These are phyloP conservation scores for Nemania diffusa DNA, from an alignment of 2,329 filamentous ascomycete genomes.

Conservation along the genomic window DNA sequence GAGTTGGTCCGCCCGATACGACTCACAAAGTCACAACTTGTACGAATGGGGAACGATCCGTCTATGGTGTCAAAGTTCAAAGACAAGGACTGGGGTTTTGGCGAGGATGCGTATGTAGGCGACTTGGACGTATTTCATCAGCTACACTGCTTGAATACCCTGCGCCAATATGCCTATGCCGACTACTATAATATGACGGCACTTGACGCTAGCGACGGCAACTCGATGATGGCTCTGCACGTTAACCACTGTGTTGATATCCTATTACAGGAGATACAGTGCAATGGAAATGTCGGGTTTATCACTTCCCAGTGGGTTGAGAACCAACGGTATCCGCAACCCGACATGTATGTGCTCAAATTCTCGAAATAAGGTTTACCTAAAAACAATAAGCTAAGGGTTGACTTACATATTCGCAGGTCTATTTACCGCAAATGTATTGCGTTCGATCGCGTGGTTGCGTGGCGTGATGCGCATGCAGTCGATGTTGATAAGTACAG, in stretches of 20 bases:
- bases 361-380: neutral
- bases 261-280: constrained; percentile 50
- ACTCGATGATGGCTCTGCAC: constrained; percentile 43
- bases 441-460: constrained; percentile 46
- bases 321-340: constrained; percentile 46
- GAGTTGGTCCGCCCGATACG: constrained; percentile 45
- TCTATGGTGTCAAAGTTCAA: constrained; percentile 42
- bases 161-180: constrained; percentile 46
- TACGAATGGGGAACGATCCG: constrained; percentile 49
- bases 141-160: constrained; percentile 49
- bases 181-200: constrained; percentile 42
- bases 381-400: neutral
- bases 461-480: constrained; percentile 33
- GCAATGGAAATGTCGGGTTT: constrained; percentile 50
- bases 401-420: constrained; percentile 1
- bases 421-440: constrained; percentile 49
- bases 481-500: constrained; percentile 38
- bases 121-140: constrained; percentile 49
- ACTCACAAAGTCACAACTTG: constrained; percentile 44
- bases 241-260: constrained; percentile 52
- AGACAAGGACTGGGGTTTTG: constrained; percentile 47
- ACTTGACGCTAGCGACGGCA: constrained; percentile 30
- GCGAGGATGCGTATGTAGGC: constrained; percentile 49
- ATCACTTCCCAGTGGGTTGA: constrained; percentile 52
- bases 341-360: constrained; percentile 47